These are phyloP conservation scores for Zymoseptoria pseudotritici DNA, from an alignment of 2,329 filamentous ascomycete species.

Conservation along the genomic window DNA sequence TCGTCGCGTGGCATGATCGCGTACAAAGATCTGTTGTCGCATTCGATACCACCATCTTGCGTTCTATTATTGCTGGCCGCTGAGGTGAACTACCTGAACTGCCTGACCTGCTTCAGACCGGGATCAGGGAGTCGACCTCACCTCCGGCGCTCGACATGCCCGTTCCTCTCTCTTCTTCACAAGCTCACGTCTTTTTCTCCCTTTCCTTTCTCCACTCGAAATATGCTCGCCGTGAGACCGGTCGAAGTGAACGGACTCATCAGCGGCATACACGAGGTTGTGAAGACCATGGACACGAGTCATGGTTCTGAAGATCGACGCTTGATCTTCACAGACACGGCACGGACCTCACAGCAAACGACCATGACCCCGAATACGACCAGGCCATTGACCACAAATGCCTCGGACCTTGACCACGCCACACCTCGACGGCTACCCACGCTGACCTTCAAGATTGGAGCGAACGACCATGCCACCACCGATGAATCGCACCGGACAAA, in stretches of 20 bases:
- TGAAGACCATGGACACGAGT: neutral
- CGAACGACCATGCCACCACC: neutral
- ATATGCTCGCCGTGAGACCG: neutral
- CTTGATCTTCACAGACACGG: slow-evolving; percentile 1
- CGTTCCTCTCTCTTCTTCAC: neutral
- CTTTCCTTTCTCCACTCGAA: neutral
- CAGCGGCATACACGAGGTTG: neutral
- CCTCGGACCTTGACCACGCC: slow-evolving; percentile 9
- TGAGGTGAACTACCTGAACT: neutral
- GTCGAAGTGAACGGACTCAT: neutral
- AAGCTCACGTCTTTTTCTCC: neutral
- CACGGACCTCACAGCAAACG: slow-evolving; percentile 3
- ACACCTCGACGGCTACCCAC: slow-evolving; percentile 17
- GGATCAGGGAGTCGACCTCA: neutral
- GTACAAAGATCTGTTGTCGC: neutral
- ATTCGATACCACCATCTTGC: neutral
- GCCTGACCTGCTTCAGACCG: neutral
- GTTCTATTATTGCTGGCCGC: neutral
- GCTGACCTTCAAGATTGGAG: slow-evolving; percentile 17
- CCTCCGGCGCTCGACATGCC: neutral
- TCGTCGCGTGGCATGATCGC: neutral
- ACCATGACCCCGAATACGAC: slow-evolving; percentile 2
- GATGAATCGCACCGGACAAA: slow-evolving; percentile 3
- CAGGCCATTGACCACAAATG: slow-evolving; percentile 1
- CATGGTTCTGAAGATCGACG: neutral